A percentile compares a stretch with the other conserved stretches of the same genome.
Conservation (phyloP, 2,329 filamentous ascomycete genomes). For the Ceratocystis alfenasii region DNA sequence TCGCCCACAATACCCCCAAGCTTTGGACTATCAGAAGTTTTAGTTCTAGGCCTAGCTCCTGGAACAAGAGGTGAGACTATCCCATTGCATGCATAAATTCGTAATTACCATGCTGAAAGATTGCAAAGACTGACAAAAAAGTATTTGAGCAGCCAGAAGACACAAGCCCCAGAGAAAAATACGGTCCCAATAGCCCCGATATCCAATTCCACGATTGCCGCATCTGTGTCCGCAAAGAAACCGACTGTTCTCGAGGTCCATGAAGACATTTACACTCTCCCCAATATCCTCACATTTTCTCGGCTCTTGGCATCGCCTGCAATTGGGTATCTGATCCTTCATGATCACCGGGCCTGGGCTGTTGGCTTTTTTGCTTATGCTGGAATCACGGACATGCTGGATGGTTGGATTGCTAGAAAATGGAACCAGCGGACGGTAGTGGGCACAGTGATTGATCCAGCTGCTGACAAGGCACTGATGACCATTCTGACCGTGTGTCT, state of each 20-base stretch:
- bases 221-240: slow-evolving; percentile 19
- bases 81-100: not conserved
- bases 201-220: not conserved
- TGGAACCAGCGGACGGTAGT: slow-evolving; percentile 89
- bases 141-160: not conserved
- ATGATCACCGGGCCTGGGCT: slow-evolving; percentile 67
- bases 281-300: slow-evolving; percentile 82
- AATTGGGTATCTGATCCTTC: slow-evolving; percentile 77
- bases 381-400: slow-evolving; percentile 78
- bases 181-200: not conserved
- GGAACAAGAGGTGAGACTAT: slow-evolving; percentile 4
- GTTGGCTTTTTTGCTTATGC: slow-evolving; percentile 84
- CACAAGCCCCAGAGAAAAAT: not conserved
- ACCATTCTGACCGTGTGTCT: slow-evolving; percentile 79
- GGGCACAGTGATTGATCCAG: slow-evolving; percentile 86
- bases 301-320: slow-evolving; percentile 71
- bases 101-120: not conserved
- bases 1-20: not conserved
- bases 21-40: not conserved
- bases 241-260: slow-evolving; percentile 31
- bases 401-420: slow-evolving; percentile 82
- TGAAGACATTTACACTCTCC: slow-evolving; percentile 96
- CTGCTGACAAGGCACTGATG: slow-evolving; percentile 96
- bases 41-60: not conserved
- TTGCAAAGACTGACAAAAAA: slow-evolving; percentile 2